Base-by-base conservation (phyloP, 768 basidiomycete species). In the Pleurotus platypus region DNA sequence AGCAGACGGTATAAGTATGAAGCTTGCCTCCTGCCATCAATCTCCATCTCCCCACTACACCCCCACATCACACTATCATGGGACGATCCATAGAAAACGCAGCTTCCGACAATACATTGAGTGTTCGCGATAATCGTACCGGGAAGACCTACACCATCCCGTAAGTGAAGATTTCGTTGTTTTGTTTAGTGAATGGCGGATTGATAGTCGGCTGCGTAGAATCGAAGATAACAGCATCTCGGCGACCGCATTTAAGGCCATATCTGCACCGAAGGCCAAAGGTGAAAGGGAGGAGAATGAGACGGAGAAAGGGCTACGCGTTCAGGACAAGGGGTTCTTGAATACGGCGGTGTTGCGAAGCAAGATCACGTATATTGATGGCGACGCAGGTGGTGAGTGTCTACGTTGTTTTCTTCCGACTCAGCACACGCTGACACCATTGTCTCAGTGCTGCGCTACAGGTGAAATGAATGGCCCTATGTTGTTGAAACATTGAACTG, bases 281-380 rank as follows among this genome's bases (percentile, higher is more conserved):
- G 81, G 80, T 1, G 89, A 91, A 68, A 77, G 87, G 30, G 81
- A 83, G 58, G 91, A 94, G 78, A 87, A 92, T 69, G 90, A 92
- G 73, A 87, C 89, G 0, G 81, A 87, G 70, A 89, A 86, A 58
- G 92, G 92, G 0, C 73, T 94, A 18, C 83, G 91, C 30, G 84
- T 94, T 15, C 73, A 82, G 22, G 91, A 93, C 73, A 84, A 82
- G 70, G 91, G 89, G 12, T 94, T 90, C 70, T 67, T 92, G 68
- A 92, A 92, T 61, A 92, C 90, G 5, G 89, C 90, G 46, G 89
- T 92, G 53, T 80, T 92, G 57, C 75, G 83, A 62, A 92, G 89
- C 61, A 72, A 81, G 64, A 94, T 96, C 63, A 94, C 93, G 0
- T 95, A 86, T 62, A 96, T 96, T 61, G 93, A 96, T 66, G 94